These are phyloP conservation scores for Colletotrichum graminicola DNA, from an alignment of 2,329 filamentous ascomycete species.

Conservation along the genomic window DNA sequence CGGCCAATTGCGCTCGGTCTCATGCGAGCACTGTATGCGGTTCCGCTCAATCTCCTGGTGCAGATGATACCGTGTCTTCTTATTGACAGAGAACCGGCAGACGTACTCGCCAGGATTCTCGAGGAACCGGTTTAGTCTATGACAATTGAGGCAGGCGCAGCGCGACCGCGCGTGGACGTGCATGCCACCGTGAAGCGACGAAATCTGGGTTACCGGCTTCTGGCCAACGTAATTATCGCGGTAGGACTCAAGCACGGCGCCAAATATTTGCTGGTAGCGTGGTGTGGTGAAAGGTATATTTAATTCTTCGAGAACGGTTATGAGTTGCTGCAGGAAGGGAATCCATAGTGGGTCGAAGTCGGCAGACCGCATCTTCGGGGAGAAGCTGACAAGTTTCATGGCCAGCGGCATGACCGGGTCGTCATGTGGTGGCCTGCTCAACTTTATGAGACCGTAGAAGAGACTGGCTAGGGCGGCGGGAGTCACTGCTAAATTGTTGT, in stretches of 20 bases:
- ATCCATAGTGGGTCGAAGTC: conserved; percentile 49
- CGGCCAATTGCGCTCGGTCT: conserved; percentile 30
- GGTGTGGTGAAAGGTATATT: conserved; percentile 32
- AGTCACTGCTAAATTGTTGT: not conserved
- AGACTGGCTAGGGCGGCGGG: not conserved
- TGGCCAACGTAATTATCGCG: conserved; percentile 44
- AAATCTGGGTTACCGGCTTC: conserved; percentile 30
- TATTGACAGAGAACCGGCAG: conserved; percentile 39
- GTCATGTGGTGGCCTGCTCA: conserved; percentile 38
- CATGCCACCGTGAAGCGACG: conserved; percentile 2
- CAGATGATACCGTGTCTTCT: conserved; percentile 44
- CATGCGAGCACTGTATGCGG: conserved; percentile 44
- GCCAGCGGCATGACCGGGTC: conserved; percentile 44
- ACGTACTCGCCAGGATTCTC: conserved; percentile 9
- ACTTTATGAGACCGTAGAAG: conserved; percentile 24
- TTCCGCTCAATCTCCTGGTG: conserved; percentile 39
- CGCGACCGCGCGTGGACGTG: conserved; percentile 14
- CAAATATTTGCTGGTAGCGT: conserved; percentile 46
- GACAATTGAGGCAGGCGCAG: conserved; percentile 47
- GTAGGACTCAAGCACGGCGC: conserved; percentile 44
- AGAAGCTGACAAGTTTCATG: conserved; percentile 41
- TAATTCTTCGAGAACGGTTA: conserved; percentile 34
- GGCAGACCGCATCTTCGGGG: conserved; percentile 28
- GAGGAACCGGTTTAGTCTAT: conserved; percentile 47
- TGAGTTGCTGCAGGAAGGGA: conserved; percentile 47